Conservation (phyloP, 1,284 basidiomycete genomes). For the Ceratobasidium sp. region DNA sequence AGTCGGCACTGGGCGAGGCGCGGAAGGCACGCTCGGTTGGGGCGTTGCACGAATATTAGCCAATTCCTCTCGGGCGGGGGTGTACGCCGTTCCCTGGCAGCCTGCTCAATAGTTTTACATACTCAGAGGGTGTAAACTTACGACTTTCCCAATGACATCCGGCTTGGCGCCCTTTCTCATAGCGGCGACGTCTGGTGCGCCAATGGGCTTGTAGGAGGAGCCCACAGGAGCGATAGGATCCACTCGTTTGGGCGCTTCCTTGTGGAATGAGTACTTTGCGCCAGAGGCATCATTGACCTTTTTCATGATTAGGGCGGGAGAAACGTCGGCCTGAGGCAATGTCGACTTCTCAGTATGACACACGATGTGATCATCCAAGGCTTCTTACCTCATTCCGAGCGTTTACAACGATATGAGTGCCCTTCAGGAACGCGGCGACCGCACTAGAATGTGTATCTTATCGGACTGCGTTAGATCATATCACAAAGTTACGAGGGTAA, state of each 20-base stretch:
- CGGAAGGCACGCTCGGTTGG: slow-evolving; percentile 63
- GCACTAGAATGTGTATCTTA: slow-evolving; percentile 83
- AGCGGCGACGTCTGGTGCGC: slow-evolving; percentile 75
- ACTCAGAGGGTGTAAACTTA: slow-evolving; percentile 37
- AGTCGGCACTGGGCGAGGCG: slow-evolving; percentile 63
- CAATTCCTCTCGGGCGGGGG: slow-evolving; percentile 55
- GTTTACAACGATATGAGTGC: slow-evolving; percentile 90
- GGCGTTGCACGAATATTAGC: slow-evolving; percentile 53
- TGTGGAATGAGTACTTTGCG: slow-evolving; percentile 88
- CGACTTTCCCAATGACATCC: slow-evolving; percentile 52
- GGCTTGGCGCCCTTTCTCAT: slow-evolving; percentile 58
- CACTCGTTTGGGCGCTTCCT: slow-evolving; percentile 71
- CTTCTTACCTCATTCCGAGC: slow-evolving; percentile 88
- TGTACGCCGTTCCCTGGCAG: slow-evolving; percentile 56
- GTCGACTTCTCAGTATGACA: slow-evolving; percentile 43
- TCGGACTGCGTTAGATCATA: slow-evolving; percentile 12
- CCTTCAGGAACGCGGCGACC: slow-evolving; percentile 85
- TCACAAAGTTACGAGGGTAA: background rate
- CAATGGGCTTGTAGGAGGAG: slow-evolving; percentile 77
- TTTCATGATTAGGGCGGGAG: slow-evolving; percentile 83
- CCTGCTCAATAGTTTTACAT: slow-evolving; percentile 13
- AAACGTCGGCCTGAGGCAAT: slow-evolving; percentile 78
- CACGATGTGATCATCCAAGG: background rate
- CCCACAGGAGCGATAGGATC: slow-evolving; percentile 82
- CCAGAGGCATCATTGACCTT: slow-evolving; percentile 92